Percentiles rank a stretch among this genome's conserved stretches.
Conservation (phyloP, 495 filamentous ascomycete genomes). For the Lophiotrema nucula region DNA sequence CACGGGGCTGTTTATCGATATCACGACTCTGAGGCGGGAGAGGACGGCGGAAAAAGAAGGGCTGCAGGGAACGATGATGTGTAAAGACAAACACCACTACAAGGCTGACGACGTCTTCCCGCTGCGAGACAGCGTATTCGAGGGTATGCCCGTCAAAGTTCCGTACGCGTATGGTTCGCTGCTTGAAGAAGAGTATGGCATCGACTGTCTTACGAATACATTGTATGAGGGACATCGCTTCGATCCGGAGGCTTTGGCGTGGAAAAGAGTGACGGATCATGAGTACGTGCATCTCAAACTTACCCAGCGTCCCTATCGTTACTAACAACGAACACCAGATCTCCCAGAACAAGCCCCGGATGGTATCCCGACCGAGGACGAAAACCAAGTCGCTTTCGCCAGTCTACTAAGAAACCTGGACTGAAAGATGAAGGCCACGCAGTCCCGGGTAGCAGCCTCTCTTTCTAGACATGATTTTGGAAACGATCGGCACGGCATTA, state of each 20-base stretch:
- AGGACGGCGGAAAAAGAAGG: constrained; percentile 34
- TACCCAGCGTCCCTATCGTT: too few relatives aligned
- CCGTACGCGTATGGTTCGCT: constrained; percentile 74
- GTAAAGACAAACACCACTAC: constrained; percentile 59
- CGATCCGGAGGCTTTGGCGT: neutral
- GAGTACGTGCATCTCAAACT: too few relatives aligned
- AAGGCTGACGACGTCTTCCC: constrained; percentile 71
- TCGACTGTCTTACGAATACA: constrained; percentile 60
- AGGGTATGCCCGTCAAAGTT: constrained; percentile 70
- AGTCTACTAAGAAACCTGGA: too few relatives aligned
- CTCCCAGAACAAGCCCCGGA: too few relatives aligned
- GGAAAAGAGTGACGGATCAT: too few relatives aligned
- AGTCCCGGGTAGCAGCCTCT: too few relatives aligned
- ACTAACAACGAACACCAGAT: too few relatives aligned
- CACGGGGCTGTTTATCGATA: constrained; percentile 63
- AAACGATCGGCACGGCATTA: too few relatives aligned
- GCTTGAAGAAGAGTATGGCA: constrained; percentile 72
- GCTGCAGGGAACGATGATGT: constrained; percentile 48
- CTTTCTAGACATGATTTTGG: too few relatives aligned
- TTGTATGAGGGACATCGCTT: constrained; percentile 50
- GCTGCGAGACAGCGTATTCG: constrained; percentile 72
- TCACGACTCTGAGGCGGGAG: constrained; percentile 54
- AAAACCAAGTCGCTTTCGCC: too few relatives aligned
- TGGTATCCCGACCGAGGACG: too few relatives aligned
- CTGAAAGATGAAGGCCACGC: too few relatives aligned